Evolutionary conservation across 139 green algal genomes (phyloP).

Genomic region (Coccomyxa sp.): DNA sequence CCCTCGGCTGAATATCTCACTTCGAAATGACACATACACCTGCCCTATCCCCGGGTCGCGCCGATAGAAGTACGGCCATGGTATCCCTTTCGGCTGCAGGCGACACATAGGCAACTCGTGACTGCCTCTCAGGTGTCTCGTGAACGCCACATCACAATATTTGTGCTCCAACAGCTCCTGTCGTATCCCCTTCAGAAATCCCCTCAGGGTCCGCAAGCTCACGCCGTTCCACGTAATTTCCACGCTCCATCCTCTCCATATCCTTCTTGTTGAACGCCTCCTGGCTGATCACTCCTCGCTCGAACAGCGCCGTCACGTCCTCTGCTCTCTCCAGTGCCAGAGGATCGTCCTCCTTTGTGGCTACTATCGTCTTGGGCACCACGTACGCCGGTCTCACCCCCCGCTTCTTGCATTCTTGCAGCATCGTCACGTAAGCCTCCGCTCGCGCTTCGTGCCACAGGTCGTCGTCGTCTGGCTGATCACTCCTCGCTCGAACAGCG

Average conservation of each 20-base stretch:
- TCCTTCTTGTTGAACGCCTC: not conserved
- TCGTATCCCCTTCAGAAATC: not conserved
- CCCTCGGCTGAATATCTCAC: not conserved
- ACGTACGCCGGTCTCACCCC: not conserved
- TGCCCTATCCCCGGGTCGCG: not conserved
- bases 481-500: too few relatives aligned
- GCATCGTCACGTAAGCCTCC: not conserved
- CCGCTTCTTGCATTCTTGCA: not conserved
- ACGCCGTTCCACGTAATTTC: not conserved
- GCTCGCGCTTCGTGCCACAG: not conserved
- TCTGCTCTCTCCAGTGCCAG: not conserved
- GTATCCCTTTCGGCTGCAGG: not conserved
- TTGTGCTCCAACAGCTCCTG: not conserved
- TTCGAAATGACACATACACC: not conserved
- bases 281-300: not conserved
- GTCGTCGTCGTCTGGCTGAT: not conserved
- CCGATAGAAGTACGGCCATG: not conserved
- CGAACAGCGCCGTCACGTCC: not conserved
- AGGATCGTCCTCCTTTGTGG: not conserved
- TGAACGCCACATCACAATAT: not conserved
- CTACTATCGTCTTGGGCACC: not conserved
- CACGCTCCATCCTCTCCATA: not conserved
- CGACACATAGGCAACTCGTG: not conserved
- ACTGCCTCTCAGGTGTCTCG: not conserved
- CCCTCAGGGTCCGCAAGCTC: not conserved